A percentile compares a stretch with the other conserved stretches of the same genome.
phyloP scores from a whole-genome alignment of 768 basidiomycete species.

The Tricholoma furcatifolium region DNA sequence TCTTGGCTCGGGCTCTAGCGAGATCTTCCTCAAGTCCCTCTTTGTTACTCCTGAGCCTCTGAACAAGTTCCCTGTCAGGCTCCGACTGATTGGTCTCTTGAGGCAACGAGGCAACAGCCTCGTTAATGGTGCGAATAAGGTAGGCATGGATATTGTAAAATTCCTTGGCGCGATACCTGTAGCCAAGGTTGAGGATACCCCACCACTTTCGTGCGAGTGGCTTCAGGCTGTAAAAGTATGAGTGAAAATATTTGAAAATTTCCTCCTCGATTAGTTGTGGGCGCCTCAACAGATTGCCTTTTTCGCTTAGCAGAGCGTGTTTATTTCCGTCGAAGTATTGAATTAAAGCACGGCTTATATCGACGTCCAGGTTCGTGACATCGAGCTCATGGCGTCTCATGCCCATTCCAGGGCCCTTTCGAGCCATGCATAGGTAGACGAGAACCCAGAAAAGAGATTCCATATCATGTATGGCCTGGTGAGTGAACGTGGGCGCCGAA shows the following conservation, averaged over 20 bases:
- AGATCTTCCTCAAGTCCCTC: no score
- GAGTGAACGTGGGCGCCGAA: background rate
- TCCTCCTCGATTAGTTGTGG: background rate
- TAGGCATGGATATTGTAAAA: background rate
- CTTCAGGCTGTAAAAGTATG: conserved; percentile 2
- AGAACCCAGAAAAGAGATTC: conserved; percentile 5
- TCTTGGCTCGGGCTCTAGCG: no score
- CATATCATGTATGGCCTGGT: background rate
- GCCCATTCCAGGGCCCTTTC: background rate
- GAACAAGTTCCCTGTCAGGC: no score
- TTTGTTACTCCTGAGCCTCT: no score
- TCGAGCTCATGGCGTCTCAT: background rate
- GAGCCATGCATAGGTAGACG: background rate
- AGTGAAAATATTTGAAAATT: background rate
- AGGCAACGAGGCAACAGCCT: no score
- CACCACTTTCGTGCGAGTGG: conserved; percentile 2
- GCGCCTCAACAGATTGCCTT: background rate
- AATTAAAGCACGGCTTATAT: background rate
- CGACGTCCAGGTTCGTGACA: background rate
- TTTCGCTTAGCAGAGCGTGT: background rate
- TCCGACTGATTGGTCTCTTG: no score
- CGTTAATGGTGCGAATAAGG: background rate
- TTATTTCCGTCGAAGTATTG: background rate
- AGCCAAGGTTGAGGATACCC: background rate
- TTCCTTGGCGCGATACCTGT: background rate